These are phyloP conservation scores for Monilinia aucupariae DNA, from an alignment of 2,329 filamentous ascomycete species.

Conservation along the genomic window DNA sequence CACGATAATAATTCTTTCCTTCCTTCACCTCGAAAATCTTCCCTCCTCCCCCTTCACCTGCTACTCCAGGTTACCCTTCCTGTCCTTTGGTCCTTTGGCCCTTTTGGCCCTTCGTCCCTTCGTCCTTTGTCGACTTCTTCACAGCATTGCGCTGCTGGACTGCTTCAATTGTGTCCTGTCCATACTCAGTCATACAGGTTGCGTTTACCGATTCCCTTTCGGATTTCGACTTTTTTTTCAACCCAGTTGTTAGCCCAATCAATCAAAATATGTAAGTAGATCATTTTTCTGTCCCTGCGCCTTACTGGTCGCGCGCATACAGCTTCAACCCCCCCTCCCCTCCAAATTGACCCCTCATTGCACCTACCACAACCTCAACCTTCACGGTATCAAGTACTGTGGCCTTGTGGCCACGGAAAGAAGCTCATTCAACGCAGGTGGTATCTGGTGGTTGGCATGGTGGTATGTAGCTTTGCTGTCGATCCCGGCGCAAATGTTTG, in stretches of 20 bases:
- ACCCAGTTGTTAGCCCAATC: slow-evolving; percentile 31
- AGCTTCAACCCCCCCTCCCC: slow-evolving; percentile 25
- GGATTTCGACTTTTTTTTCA: slow-evolving; percentile 28
- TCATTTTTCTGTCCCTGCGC: slow-evolving; percentile 30
- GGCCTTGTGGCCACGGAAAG: slow-evolving; percentile 9
- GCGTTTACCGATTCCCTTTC: slow-evolving; percentile 33
- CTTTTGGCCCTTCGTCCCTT: background rate
- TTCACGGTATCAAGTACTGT: slow-evolving; percentile 17
- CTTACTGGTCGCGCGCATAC: slow-evolving; percentile 30
- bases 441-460: slow-evolving; percentile 22
- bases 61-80: no score
- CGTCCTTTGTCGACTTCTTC: slow-evolving; percentile 23
- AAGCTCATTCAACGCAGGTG: slow-evolving; percentile 22
- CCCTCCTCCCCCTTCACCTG: slow-evolving; percentile 20
- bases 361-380: slow-evolving; percentile 20
- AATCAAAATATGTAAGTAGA: slow-evolving; percentile 30
- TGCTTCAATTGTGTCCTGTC: slow-evolving; percentile 35
- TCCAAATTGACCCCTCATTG: slow-evolving; percentile 21
- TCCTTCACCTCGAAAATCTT: slow-evolving; percentile 15
- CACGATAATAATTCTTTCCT: slow-evolving; percentile 8
- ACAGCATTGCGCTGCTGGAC: slow-evolving; percentile 27
- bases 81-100: no score
- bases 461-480: slow-evolving; percentile 20
- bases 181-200: slow-evolving; percentile 35
- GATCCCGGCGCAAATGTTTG: slow-evolving; percentile 31